These are phyloP conservation scores for Corylus avellana DNA, from an alignment of 306 rosid species.

Conservation along the genomic window DNA sequence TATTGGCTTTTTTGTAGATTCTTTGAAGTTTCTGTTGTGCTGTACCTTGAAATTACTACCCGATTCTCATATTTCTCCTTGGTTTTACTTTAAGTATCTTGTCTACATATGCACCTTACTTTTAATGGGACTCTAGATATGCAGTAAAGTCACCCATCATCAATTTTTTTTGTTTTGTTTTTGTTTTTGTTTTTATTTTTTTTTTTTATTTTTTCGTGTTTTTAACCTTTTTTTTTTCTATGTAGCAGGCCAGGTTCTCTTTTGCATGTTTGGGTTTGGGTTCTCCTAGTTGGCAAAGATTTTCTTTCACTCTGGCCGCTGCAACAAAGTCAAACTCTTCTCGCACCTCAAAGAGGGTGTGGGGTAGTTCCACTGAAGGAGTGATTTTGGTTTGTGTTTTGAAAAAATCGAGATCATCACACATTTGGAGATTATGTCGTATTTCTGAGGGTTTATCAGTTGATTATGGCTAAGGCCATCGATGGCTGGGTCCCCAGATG, in stretches of 20 bases:
- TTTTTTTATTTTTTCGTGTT: too few relatives aligned
- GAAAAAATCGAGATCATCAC: conserved; percentile 70
- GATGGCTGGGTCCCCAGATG: conserved; percentile 40
- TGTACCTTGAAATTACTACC: not conserved
- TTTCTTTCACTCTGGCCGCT: conserved; percentile 98
- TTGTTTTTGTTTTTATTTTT: too few relatives aligned
- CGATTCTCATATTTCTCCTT: not conserved
- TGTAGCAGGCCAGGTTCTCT: conserved; percentile 59
- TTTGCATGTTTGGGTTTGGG: conserved; percentile 46
- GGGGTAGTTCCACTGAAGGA: conserved; percentile 70
- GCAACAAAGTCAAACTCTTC: conserved; percentile 50
- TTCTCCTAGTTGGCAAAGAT: conserved; percentile 49
- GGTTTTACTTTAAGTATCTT: not conserved
- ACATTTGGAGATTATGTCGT: conserved; percentile 96
- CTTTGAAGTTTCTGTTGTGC: not conserved
- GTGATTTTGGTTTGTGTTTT: conserved; percentile 58
- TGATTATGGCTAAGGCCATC: conserved; percentile 89
- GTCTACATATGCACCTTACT: not conserved
- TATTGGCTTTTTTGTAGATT: conserved; percentile 3
- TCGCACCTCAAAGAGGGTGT: conserved; percentile 98
- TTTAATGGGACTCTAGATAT: conserved; percentile 10
- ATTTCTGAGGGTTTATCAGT: conserved; percentile 81
- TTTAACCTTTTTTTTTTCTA: conserved; percentile 15
- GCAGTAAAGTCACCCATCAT: conserved; percentile 9
- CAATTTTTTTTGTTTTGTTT: not conserved